Conservation (phyloP, 768 basidiomycete genomes). For the Grammothele lineata region DNA sequence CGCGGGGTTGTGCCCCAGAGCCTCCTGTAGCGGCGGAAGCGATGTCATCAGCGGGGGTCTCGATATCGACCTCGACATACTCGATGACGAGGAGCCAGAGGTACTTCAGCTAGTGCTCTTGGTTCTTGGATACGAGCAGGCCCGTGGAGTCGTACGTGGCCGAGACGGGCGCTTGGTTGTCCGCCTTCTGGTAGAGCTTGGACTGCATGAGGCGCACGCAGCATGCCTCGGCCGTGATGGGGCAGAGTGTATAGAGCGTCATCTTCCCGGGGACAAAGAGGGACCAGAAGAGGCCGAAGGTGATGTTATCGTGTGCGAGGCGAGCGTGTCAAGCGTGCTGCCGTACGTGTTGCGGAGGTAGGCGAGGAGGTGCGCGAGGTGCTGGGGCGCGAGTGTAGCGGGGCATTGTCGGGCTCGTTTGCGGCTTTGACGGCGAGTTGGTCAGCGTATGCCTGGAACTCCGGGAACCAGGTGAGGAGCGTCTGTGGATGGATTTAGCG, state of each 20-base stretch:
- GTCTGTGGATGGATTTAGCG: constrained; percentile 55
- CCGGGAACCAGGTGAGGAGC: constrained; percentile 48
- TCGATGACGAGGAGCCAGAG: constrained; percentile 46
- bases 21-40: not conserved
- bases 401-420: constrained; percentile 34
- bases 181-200: constrained; percentile 27
- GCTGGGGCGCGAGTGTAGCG: constrained; percentile 33
- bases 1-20: not conserved
- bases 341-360: constrained; percentile 49
- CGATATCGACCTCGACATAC: constrained; percentile 43
- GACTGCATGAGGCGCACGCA: constrained; percentile 45
- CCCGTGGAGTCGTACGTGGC: constrained; percentile 20
- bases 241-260: constrained; percentile 48
- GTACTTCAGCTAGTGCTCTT: constrained; percentile 32
- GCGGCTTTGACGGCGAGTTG: constrained; percentile 30
- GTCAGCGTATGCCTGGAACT: constrained; percentile 41
- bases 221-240: constrained; percentile 49
- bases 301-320: constrained; percentile 53
- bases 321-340: constrained; percentile 42
- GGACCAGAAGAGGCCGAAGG: constrained; percentile 52
- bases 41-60: constrained; percentile 2
- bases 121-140: constrained; percentile 10
- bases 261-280: constrained; percentile 52
- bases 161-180: constrained; percentile 12
- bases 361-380: constrained; percentile 46